A percentile compares a stretch with the other conserved stretches of the same genome.
phyloP scores from a whole-genome alignment of 345 rosid genomes.

The Xanthoceras sorbifolium region DNA sequence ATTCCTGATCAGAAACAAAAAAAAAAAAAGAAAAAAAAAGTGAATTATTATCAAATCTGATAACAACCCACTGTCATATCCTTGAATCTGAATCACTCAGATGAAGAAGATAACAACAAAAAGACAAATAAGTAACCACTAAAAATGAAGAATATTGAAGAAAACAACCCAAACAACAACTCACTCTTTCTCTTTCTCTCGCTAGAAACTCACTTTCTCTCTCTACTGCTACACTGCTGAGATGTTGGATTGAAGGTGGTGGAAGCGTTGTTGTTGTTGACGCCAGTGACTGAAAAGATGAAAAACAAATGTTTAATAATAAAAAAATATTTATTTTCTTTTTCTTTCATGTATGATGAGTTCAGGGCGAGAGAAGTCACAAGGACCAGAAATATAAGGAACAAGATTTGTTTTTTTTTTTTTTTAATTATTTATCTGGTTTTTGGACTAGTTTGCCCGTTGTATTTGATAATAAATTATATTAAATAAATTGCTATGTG shows the following conservation, averaged over 20 bases:
- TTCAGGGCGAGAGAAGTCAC: constrained; percentile 10
- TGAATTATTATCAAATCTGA: constrained; percentile 26
- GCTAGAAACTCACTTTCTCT: background rate
- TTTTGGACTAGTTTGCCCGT: constrained; percentile 25
- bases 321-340: background rate
- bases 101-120: constrained; percentile 25
- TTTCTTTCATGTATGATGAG: background rate
- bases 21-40: background rate
- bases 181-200: constrained; percentile 20
- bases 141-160: constrained; percentile 9
- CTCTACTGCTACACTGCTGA: constrained; percentile 11
- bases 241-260: constrained; percentile 9
- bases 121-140: constrained; percentile 11
- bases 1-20: background rate
- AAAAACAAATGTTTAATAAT: background rate
- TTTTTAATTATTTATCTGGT: background rate
- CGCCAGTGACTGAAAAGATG: constrained; percentile 21
- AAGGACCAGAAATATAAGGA: constrained; percentile 16
- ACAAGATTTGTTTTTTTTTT: background rate
- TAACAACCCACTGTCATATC: constrained; percentile 25
- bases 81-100: constrained; percentile 29
- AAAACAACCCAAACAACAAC: background rate
- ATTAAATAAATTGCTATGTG: too few relatives aligned
- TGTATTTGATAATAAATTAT: background rate
- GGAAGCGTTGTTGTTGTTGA: constrained; percentile 17